Percentiles rank a stretch among this genome's conserved stretches.
These are phyloP conservation scores for Lentinula detonsa DNA, from an alignment of 768 basidiomycete species.

Conservation along the genomic window DNA sequence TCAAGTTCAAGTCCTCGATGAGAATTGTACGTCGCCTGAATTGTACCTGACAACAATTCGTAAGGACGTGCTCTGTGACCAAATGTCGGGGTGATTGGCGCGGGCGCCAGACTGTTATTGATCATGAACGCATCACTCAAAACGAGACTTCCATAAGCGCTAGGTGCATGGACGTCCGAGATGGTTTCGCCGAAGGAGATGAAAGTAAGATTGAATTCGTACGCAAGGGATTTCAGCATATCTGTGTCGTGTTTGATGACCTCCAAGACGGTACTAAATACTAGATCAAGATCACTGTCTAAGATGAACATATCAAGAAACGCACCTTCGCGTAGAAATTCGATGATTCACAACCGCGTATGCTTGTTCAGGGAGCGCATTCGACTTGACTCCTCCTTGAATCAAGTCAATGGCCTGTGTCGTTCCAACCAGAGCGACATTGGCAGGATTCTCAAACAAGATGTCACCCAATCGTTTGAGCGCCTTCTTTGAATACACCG, in stretches of 20 bases:
- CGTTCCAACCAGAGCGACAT: conserved; percentile 32
- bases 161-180: conserved; percentile 10
- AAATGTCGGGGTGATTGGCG: conserved; percentile 35
- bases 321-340: conserved; percentile 34
- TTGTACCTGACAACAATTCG: conserved; percentile 33
- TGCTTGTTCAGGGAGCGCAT: conserved; percentile 55
- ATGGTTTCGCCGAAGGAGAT: conserved; percentile 29
- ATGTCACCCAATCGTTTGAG: conserved; percentile 35
- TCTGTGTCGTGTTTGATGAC: conserved; percentile 20
- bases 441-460: conserved; percentile 16
- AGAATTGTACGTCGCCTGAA: conserved; percentile 30
- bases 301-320: background rate
- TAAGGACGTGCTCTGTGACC: conserved; percentile 18
- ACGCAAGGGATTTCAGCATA: conserved; percentile 27
- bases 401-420: conserved; percentile 55
- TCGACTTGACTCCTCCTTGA: conserved; percentile 40
- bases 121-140: conserved; percentile 28
- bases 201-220: conserved; percentile 31
- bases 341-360: conserved; percentile 47
- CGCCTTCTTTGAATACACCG: conserved; percentile 28
- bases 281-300: background rate
- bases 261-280: conserved; percentile 27
- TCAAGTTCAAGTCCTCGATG: conserved; percentile 15
- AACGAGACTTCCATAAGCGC: conserved; percentile 23
- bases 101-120: conserved; percentile 38